These are phyloP conservation scores for Kodamaea derodonti DNA, from an alignment of 1,139 yeast genomes.

Conservation along the genomic window DNA sequence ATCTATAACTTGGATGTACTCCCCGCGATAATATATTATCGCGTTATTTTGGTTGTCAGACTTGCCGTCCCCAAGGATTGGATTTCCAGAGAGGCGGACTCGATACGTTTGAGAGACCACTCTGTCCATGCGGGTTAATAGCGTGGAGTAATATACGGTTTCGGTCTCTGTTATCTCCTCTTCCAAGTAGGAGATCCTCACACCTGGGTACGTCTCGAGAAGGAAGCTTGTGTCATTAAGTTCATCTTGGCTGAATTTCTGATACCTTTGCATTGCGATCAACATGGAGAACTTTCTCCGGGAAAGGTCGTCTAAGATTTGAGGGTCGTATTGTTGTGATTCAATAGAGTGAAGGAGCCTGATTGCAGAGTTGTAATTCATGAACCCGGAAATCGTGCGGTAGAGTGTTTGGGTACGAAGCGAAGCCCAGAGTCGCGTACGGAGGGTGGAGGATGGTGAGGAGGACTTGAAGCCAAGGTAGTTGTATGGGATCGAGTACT, in stretches of 20 bases:
- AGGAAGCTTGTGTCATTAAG: conserved; percentile 52
- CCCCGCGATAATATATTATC: conserved; percentile 77
- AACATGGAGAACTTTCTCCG: conserved; percentile 62
- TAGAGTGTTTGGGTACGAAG: conserved; percentile 73
- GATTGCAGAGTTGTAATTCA: conserved; percentile 66
- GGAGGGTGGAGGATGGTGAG: conserved; percentile 53
- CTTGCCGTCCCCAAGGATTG: conserved; percentile 86
- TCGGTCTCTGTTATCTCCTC: conserved; percentile 34
- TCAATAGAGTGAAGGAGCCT: conserved; percentile 64
- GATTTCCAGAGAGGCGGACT: conserved; percentile 73
- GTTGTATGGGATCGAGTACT: conserved; percentile 60
- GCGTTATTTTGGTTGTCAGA: conserved; percentile 84
- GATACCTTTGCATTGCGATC: conserved; percentile 68
- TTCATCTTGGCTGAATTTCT: conserved; percentile 50
- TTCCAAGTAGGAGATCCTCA: conserved; percentile 58
- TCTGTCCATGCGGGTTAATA: conserved; percentile 44
- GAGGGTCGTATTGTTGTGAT: conserved; percentile 29
- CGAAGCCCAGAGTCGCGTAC: conserved; percentile 84
- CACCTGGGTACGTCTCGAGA: conserved; percentile 57
- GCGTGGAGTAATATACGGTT: conserved; percentile 48
- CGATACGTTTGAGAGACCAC: conserved; percentile 47
- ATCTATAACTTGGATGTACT: conserved; percentile 81
- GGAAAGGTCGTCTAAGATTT: conserved; percentile 37
- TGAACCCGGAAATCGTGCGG: conserved; percentile 74
- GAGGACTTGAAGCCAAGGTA: conserved; percentile 69